These are phyloP conservation scores for Kickxella alabastrina DNA, from an alignment of 192 early-diverging fungal species.

Conservation along the genomic window DNA sequence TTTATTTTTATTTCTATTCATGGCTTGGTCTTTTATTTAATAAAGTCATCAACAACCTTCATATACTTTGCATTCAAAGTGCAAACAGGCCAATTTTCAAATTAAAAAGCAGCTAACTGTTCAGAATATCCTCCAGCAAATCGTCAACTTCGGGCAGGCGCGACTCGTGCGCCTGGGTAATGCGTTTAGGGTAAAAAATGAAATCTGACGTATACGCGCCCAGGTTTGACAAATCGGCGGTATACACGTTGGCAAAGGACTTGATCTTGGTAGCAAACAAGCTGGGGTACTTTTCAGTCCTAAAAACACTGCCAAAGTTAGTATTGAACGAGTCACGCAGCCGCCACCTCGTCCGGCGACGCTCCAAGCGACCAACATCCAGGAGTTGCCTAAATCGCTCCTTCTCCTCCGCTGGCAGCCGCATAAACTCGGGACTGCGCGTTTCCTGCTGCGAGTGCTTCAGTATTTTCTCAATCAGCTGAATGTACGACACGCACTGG, in stretches of 20 bases:
- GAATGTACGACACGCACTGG: constrained; percentile 51
- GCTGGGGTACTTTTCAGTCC: constrained; percentile 58
- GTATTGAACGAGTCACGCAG: constrained; percentile 54
- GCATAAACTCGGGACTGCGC: constrained; percentile 18
- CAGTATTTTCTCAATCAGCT: constrained; percentile 55
- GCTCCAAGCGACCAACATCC: constrained; percentile 50
- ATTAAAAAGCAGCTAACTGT: too few relatives aligned
- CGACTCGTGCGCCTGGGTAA: constrained; percentile 56
- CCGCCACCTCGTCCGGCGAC: constrained; percentile 40
- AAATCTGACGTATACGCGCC: constrained; percentile 56
- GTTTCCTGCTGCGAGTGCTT: constrained; percentile 56
- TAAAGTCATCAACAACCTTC: background rate
- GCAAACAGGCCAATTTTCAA: too few relatives aligned
- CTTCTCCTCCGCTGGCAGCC: constrained; percentile 17
- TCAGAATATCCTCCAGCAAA: constrained; percentile 33
- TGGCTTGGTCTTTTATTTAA: background rate
- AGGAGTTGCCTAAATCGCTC: constrained; percentile 41
- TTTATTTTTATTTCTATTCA: too few relatives aligned
- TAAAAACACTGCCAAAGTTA: constrained; percentile 60
- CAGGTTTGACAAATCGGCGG: constrained; percentile 54
- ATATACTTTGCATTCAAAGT: background rate
- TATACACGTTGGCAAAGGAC: constrained; percentile 52
- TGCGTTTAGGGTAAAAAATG: constrained; percentile 59
- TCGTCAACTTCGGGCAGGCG: constrained; percentile 48
- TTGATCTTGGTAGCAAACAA: constrained; percentile 60